Base-by-base conservation (phyloP, 371 early-diverging fungal species). In the Saksenaea oblongispora region DNA sequence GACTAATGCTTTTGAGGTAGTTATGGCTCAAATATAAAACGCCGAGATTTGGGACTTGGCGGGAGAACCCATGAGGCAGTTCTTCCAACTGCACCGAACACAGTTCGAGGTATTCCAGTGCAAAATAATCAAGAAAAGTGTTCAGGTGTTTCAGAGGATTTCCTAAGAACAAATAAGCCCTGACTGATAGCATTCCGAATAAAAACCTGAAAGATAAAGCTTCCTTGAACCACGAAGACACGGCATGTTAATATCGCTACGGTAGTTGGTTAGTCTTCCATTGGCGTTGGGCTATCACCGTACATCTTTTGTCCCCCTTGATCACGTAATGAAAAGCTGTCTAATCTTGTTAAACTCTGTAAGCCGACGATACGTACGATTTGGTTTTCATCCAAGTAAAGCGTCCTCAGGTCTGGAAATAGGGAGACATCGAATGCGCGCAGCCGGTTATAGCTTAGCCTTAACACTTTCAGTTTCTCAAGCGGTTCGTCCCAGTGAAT, bases 351-450 rank as follows among this genome's bases (percentile, higher is more conserved):
- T 37, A 76, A 60, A 8, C 67, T 71, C 5, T 73, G 67, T 13
- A 80, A 66, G 13, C 82, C 83, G 59, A 79, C 68, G 13, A 84
- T 65, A 0, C 73, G 65, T 36, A 75, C 62, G 8, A 86, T 74
- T 27, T 77, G 81, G 61, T 84, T 86, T 54, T 79, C 80, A 36
- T 86, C 85, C 18, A 86, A 62, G 62, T 84, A 84, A 5, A 86
- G 65, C 0, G 80, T 72, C 2, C 80, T 69, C 1, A 84, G 69
- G 14, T 78, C 79, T 11, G 85, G 85, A 60, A 86, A 84, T 8
- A 65, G 56, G 3, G 66, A 64, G 2, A 76, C 72, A 53, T 86
- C 79, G 58, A 86, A 79, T 8, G 71, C 69, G 36, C 69, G 67
- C 27, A 86, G 67, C 13, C 78, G 70, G 62, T 86, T 84, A 44